phyloP scores from a whole-genome alignment of 2,329 filamentous ascomycete genomes.

The Pseudocercospora pini-densiflorae region DNA sequence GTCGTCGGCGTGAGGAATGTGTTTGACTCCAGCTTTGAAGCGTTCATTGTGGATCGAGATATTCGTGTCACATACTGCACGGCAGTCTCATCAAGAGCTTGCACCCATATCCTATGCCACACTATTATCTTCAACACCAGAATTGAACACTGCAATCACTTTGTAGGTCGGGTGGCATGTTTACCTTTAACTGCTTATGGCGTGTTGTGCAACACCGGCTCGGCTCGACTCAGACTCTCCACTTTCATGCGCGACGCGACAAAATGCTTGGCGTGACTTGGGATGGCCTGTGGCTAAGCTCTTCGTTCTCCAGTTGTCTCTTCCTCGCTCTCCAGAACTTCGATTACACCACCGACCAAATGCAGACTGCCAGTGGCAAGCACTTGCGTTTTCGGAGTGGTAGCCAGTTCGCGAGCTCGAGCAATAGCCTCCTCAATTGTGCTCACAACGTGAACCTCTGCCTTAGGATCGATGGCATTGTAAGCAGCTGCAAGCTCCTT shows the following conservation, averaged over 20 bases:
- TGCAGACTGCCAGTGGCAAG: constrained; percentile 85
- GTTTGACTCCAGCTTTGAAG: constrained; percentile 8
- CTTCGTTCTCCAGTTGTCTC: constrained; percentile 21
- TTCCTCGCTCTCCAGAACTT: constrained; percentile 63
- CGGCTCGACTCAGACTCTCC: not conserved
- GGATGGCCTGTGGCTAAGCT: not conserved
- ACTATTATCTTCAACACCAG: not conserved
- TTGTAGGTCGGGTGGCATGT: not conserved
- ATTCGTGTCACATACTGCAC: not conserved
- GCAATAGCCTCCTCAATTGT: constrained; percentile 74
- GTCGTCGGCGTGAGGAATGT: constrained; percentile 31
- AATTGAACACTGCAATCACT: not conserved
- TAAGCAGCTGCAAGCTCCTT: constrained; percentile 66
- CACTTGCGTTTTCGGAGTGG: constrained; percentile 59
- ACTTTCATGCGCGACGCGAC: not conserved
- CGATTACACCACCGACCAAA: constrained; percentile 78
- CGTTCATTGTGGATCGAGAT: constrained; percentile 9
- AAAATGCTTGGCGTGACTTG: not conserved
- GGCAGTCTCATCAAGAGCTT: not conserved
- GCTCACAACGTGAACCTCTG: constrained; percentile 60
- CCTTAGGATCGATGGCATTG: constrained; percentile 57
- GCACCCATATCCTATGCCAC: not conserved
- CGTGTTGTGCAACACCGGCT: not conserved
- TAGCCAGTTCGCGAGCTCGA: constrained; percentile 52
- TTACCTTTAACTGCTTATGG: not conserved